Evolutionary conservation across 306 rosid species (phyloP).

Genomic region (Casuarina glauca): DNA sequence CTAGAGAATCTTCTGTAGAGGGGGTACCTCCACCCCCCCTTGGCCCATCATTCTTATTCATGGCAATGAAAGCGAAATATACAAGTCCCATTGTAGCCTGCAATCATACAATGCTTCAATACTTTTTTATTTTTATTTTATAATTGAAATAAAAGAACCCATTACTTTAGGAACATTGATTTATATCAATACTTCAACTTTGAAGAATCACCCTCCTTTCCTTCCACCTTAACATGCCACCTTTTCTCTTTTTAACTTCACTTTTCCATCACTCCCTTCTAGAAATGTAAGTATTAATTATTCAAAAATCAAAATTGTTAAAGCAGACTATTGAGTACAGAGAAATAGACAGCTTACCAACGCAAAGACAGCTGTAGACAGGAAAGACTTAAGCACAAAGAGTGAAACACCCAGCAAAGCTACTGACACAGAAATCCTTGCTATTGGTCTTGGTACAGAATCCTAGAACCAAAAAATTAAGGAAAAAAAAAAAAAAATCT

Average conservation of each 20-base stretch:
- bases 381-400: constrained; percentile 59
- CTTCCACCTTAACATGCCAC: too few relatives aligned
- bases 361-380: constrained; percentile 61
- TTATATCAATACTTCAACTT: not conserved
- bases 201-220: too few relatives aligned
- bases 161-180: not conserved
- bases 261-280: not conserved
- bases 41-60: constrained; percentile 78
- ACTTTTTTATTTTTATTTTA: not conserved
- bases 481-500: not conserved
- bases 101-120: constrained; percentile 22
- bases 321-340: constrained; percentile 4
- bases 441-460: constrained; percentile 53
- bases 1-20: constrained; percentile 67
- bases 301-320: not conserved
- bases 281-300: not conserved
- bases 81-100: constrained; percentile 89
- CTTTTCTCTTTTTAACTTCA: not conserved
- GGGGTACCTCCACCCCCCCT: constrained; percentile 37
- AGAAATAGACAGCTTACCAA: constrained; percentile 44
- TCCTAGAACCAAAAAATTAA: constrained; percentile 27
- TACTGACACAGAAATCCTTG: constrained; percentile 57
- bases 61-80: constrained; percentile 75
- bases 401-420: constrained; percentile 53
- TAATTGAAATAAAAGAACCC: not conserved